Evolutionary conservation across 2,329 filamentous ascomycete genomes (phyloP).

Genomic region (Escovopsis sp.): DNA sequence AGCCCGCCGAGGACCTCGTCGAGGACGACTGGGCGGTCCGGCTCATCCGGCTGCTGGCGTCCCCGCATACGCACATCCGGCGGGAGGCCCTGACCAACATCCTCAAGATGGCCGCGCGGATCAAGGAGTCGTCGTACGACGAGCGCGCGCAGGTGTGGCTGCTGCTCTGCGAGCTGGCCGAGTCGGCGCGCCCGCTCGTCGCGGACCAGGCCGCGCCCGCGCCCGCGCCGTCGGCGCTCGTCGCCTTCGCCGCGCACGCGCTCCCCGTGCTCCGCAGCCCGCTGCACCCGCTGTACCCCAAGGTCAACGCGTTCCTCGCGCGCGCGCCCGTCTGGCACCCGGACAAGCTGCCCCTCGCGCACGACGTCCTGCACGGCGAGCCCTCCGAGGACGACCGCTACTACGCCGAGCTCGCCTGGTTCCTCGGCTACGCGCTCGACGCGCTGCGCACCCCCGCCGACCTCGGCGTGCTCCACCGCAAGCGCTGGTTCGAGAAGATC

Average conservation of each 20-base stretch:
- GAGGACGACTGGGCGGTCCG: conserved; percentile 60
- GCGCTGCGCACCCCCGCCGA: conserved; percentile 46
- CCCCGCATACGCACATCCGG: conserved; percentile 58
- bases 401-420: conserved; percentile 60
- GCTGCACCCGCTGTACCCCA: conserved; percentile 69
- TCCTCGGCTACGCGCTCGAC: conserved; percentile 55
- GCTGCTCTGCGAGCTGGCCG: conserved; percentile 63
- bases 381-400: conserved; percentile 60
- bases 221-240: conserved; percentile 57
- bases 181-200: conserved; percentile 43
- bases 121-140: conserved; percentile 54
- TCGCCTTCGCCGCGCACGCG: conserved; percentile 59
- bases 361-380: conserved; percentile 45
- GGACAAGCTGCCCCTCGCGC: conserved; percentile 57
- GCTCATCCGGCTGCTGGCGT: conserved; percentile 62
- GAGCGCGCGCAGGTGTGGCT: conserved; percentile 70
- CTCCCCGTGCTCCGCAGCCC: conserved; percentile 61
- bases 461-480: conserved; percentile 44
- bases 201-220: too few relatives aligned
- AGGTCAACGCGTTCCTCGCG: conserved; percentile 73
- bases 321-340: conserved; percentile 62
- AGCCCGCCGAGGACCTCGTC: conserved; percentile 63
- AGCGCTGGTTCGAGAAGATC: conserved; percentile 59
- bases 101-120: conserved; percentile 46
- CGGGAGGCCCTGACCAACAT: conserved; percentile 61